Evolutionary conservation across 257 asterid species (phyloP), one percentile per base, ranked within the genome.

Genomic region (Perilla frutescens): DNA sequence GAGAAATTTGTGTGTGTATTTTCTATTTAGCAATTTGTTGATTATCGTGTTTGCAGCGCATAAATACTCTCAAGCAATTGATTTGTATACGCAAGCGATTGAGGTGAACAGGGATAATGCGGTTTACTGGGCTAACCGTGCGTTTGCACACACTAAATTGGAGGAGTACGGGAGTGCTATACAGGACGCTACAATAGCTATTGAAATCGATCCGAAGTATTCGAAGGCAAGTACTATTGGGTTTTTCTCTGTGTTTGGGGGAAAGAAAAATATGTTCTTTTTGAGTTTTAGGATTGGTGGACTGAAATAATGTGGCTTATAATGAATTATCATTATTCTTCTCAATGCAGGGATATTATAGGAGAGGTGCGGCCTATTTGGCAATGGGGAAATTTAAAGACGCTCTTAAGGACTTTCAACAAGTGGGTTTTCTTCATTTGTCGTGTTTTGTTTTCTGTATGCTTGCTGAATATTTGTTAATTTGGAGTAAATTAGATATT

Each of bases 151-250:
- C 77, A 70, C 94, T 64, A 95, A 92, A 80, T 76, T 95, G 89
- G 99, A 95, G 84, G 98, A 90, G 84, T 95, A 95, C 69, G 99
- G 98, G 3, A 95, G 99, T 79, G 99, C 99, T 61, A 92, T 95
- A 56, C 89, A 79, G 81, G 99, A 95, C 62, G 95, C 96, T 40
- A 82, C 97, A 12, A 83, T 73, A 79, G 93, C 98, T 69, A 87
- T 92, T 83, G 97, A 95, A 71, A 78, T 89, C 55, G 96, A 92
- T 79, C 91, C 99, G 1, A 87, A 80, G 80, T 95, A 95, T 83
- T 90, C 99, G 3, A 95, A 95, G 97, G 98, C 71, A 36, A 72
- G 78, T 61, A 6, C 14, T 76, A 32, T 32, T n/a, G 66, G 47
- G 45, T 50, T 61, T 20, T 53, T 48, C 45, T 34, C 62, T 64